These are phyloP conservation scores for Hordeum marinum DNA, from an alignment of 176 grass and related monocot species.

Conservation along the genomic window DNA sequence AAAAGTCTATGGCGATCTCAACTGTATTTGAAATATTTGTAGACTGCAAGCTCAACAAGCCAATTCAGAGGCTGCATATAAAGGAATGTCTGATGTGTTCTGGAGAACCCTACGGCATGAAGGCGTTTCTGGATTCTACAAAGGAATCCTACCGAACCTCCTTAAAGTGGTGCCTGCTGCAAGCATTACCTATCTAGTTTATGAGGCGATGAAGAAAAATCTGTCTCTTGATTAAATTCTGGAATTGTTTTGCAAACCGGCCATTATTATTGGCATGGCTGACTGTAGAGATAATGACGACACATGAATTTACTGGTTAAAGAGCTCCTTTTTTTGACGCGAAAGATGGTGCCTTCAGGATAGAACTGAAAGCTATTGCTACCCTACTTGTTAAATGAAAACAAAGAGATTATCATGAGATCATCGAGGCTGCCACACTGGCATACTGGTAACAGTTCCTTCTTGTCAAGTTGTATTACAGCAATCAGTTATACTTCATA, in stretches of 20 bases:
- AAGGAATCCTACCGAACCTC: slow-evolving; percentile 92
- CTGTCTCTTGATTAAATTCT: slow-evolving; percentile 79
- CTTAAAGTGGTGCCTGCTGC: slow-evolving; percentile 97
- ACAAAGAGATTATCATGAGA: slow-evolving; percentile 36
- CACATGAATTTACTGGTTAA: slow-evolving; percentile 64
- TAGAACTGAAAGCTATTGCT: slow-evolving; percentile 34
- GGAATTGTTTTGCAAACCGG: slow-evolving; percentile 32
- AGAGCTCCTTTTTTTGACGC: slow-evolving; percentile 43
- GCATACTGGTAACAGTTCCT: slow-evolving; percentile 39
- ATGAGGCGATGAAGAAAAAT: slow-evolving; percentile 94
- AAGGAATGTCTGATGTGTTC: slow-evolving; percentile 93
- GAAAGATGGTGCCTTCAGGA: slow-evolving; percentile 51
- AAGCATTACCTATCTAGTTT: slow-evolving; percentile 95
- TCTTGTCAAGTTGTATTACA: not conserved
- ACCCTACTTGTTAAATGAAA: slow-evolving; percentile 17
- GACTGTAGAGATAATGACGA: slow-evolving; percentile 84
- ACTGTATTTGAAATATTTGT: slow-evolving; percentile 44
- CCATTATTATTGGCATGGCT: slow-evolving; percentile 66
- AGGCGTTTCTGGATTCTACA: slow-evolving; percentile 90
- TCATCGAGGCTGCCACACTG: slow-evolving; percentile 22
- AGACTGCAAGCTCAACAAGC: slow-evolving; percentile 87
- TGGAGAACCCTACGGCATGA: slow-evolving; percentile 82
- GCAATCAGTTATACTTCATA: slow-evolving; percentile 17
- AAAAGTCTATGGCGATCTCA: slow-evolving; percentile 7
- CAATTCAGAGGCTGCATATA: slow-evolving; percentile 67